Evolutionary conservation across 768 basidiomycete genomes (phyloP).

Genomic region (Boletus pseudo-olivaceus): DNA sequence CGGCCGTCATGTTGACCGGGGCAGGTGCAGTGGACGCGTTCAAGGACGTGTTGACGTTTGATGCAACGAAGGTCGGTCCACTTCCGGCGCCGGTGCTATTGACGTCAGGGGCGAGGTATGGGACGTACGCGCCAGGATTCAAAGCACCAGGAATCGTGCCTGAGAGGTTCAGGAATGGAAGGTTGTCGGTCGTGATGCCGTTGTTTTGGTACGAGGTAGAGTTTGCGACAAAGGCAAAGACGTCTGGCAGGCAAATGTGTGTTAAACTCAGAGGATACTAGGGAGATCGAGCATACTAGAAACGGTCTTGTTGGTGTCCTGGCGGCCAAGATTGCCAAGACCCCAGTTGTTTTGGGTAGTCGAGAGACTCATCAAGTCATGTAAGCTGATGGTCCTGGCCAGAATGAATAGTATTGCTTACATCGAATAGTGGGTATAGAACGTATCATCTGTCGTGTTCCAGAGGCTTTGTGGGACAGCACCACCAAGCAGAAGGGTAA

Average conservation of each 20-base stretch:
- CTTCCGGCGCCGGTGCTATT: slow-evolving; percentile 40
- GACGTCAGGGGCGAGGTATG: slow-evolving; percentile 43
- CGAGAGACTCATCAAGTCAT: slow-evolving; percentile 32
- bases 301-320: slow-evolving; percentile 47
- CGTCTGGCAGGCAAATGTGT: slow-evolving; percentile 34
- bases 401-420: slow-evolving; percentile 7
- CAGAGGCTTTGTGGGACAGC: slow-evolving; percentile 41
- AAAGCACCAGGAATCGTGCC: slow-evolving; percentile 43
- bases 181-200: slow-evolving; percentile 23
- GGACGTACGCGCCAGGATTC: slow-evolving; percentile 38
- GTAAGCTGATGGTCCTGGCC: neutral
- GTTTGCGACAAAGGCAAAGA: slow-evolving; percentile 49
- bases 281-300: slow-evolving; percentile 9
- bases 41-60: slow-evolving; percentile 33
- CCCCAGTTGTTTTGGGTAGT: slow-evolving; percentile 62
- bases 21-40: slow-evolving; percentile 33
- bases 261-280: neutral
- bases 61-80: slow-evolving; percentile 38
- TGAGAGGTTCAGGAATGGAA: slow-evolving; percentile 40
- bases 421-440: slow-evolving; percentile 60
- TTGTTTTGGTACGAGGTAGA: slow-evolving; percentile 42
- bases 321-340: slow-evolving; percentile 56
- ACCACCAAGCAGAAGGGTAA: slow-evolving; percentile 41
- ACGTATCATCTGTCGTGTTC: slow-evolving; percentile 48
- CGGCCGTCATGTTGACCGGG: slow-evolving; percentile 40